Evolutionary conservation across 2,329 filamentous ascomycete genomes (phyloP), one percentile per base, ranked within the genome.

Genomic region (Fonsecaea erecta): DNA sequence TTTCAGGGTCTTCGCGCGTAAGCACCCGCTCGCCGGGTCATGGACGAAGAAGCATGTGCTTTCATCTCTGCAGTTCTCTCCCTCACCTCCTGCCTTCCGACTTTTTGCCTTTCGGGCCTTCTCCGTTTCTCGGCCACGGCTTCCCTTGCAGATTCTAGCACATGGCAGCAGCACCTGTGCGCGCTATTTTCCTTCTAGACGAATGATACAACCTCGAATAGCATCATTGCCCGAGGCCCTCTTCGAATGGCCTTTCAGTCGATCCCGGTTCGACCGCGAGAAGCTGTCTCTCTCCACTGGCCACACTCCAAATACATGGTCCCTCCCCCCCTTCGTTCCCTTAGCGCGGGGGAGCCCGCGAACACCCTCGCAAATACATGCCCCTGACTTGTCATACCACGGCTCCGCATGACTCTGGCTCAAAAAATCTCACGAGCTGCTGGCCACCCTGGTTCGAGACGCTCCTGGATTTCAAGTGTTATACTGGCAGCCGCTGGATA

Each of bases 21-120:
- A 48, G 43, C 43, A 48, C 12, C 43, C 43, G 43, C n/a, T 24
- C 43, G n/a, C n/a, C n/a, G n/a, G n/a, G n/a, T n/a, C n/a, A n/a
- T n/a, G n/a, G n/a, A 48, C 3, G 43, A 24, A 18, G 12, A 60
- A 60, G 43, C 57, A 60, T 60, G 57, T 60, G 57, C 57, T 60
- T 60, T 21, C 28, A 30, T 8, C 28, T 30, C 28, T 48, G 5
- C 30, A 43, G 14, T 14, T 60, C 26, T 14, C 40, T n/a, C 48
- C 46, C 9, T 24, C 40, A 21, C 40, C n/a, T 48, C 43, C 26
- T 14, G 56, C n/a, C 40, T 28, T 52, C 35, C 57, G 57, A 52
- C 57, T 26, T 60, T 52, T 60, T 60, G 28, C 57, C 57, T 60
- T 60, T 60, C 57, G 57, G 46, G 26, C 21, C 48, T 37, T 60